Conservation (phyloP, 2,329 filamentous ascomycete species). For the Thelonectria discophora region DNA sequence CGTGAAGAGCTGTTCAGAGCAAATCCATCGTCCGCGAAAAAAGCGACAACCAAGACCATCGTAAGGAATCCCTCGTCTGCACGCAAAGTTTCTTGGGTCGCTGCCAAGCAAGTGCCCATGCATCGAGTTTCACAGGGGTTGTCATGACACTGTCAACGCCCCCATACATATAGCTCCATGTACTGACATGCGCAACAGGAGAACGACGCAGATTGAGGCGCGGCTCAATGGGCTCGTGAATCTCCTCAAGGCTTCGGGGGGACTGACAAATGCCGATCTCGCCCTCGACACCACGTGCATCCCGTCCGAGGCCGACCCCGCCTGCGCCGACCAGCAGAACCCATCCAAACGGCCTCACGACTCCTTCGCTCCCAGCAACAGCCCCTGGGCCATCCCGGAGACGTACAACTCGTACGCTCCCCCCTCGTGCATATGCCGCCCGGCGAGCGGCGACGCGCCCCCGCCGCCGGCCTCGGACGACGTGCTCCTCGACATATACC, state of each 20-base stretch:
- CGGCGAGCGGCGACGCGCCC: constrained; percentile 50
- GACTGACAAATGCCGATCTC: constrained; percentile 41
- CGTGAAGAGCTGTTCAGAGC: constrained; percentile 56
- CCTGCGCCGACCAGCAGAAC: constrained; percentile 36
- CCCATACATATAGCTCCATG: no score
- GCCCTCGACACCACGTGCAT: constrained; percentile 42
- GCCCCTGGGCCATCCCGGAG: constrained; percentile 48
- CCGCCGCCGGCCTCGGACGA: constrained; percentile 57
- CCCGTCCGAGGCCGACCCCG: constrained; percentile 40
- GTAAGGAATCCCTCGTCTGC: constrained; percentile 50
- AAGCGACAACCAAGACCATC: constrained; percentile 61
- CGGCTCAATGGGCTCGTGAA: constrained; percentile 59
- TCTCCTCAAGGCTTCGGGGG: constrained; percentile 55
- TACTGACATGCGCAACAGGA: no score
- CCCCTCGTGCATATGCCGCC: constrained; percentile 57
- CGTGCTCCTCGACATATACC: constrained; percentile 55
- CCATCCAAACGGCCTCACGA: constrained; percentile 32
- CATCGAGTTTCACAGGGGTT: neutral
- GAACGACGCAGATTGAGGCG: constrained; percentile 60
- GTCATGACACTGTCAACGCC: constrained; percentile 12
- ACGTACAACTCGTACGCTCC: constrained; percentile 58
- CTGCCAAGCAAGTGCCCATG: no score
- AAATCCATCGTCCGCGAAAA: constrained; percentile 60
- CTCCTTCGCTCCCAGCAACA: constrained; percentile 25
- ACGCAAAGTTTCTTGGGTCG: no score